A percentile compares a stretch with the other conserved stretches of the same genome.
phyloP scores from a whole-genome alignment of 129 eudicot genomes.

The Chrysanthemum lavandulifolium region DNA sequence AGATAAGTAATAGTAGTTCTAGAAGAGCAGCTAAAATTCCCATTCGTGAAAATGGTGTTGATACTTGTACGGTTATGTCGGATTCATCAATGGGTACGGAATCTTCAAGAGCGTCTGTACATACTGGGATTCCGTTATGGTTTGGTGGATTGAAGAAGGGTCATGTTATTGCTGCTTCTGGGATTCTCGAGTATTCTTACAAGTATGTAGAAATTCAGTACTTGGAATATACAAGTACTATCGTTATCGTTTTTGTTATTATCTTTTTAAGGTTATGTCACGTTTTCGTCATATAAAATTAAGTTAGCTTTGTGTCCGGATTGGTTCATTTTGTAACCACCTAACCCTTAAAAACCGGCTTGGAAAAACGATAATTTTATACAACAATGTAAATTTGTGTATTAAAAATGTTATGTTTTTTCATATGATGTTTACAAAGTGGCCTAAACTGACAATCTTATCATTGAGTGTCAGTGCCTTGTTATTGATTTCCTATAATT shows the following conservation, averaged over 20 bases:
- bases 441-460: background rate
- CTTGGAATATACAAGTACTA: no score
- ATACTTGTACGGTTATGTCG: slow-evolving; percentile 70
- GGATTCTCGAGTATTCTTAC: slow-evolving; percentile 85
- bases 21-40: slow-evolving; percentile 75
- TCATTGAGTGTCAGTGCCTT: background rate
- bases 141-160: slow-evolving; percentile 66
- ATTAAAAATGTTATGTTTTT: no score
- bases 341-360: no score
- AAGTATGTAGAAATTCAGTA: slow-evolving; percentile 45
- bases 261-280: no score
- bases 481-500: slow-evolving; percentile 3
- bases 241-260: no score
- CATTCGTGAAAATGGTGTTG: slow-evolving; percentile 81
- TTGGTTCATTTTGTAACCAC: no score
- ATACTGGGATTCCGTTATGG: slow-evolving; percentile 55
- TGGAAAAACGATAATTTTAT: no score
- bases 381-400: no score
- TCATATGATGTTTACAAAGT: no score
- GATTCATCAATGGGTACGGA: slow-evolving; percentile 87
- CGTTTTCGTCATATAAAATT: no score
- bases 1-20: slow-evolving; percentile 88
- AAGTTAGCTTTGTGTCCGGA: no score
- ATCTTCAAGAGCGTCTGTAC: slow-evolving; percentile 57
- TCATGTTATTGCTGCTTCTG: slow-evolving; percentile 81